phyloP scores from a whole-genome alignment of 306 rosid species.

The Fragaria nilgerrensis region DNA sequence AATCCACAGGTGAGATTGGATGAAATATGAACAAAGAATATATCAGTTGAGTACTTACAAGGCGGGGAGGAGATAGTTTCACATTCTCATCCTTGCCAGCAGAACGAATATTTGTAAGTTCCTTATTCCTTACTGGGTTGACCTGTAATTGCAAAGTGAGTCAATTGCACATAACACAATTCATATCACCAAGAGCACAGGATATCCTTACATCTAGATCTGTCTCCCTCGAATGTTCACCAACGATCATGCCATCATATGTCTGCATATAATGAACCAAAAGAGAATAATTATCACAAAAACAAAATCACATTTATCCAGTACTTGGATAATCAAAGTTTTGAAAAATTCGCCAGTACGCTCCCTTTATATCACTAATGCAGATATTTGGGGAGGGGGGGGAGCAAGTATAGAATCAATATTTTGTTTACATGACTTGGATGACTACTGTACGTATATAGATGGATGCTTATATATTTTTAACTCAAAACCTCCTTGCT shows the following conservation, averaged over 20 bases:
- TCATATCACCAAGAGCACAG: conserved; percentile 19
- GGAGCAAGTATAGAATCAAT: neutral
- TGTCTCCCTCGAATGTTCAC: conserved; percentile 84
- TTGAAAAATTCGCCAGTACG: neutral
- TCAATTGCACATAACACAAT: conserved; percentile 18
- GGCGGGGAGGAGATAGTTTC: conserved; percentile 91
- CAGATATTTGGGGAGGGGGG: neutral
- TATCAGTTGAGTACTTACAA: conserved; percentile 52
- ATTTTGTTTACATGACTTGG: neutral
- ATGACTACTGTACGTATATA: neutral
- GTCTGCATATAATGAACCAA: conserved; percentile 51
- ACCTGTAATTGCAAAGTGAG: conserved; percentile 49
- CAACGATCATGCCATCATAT: conserved; percentile 97
- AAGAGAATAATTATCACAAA: neutral
- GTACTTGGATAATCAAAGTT: neutral
- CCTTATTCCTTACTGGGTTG: conserved; percentile 77
- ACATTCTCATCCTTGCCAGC: conserved; percentile 77
- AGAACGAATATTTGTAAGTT: conserved; percentile 76
- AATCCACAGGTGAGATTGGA: neutral
- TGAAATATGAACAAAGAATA: conserved; percentile 7
- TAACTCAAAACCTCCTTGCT: neutral
- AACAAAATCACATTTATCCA: neutral
- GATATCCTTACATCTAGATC: conserved; percentile 79
- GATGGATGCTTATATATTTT: neutral
- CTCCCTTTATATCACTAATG: neutral